Conservation (phyloP, 2,329 filamentous ascomycete species). For the Tolypocladium pustulatum region DNA sequence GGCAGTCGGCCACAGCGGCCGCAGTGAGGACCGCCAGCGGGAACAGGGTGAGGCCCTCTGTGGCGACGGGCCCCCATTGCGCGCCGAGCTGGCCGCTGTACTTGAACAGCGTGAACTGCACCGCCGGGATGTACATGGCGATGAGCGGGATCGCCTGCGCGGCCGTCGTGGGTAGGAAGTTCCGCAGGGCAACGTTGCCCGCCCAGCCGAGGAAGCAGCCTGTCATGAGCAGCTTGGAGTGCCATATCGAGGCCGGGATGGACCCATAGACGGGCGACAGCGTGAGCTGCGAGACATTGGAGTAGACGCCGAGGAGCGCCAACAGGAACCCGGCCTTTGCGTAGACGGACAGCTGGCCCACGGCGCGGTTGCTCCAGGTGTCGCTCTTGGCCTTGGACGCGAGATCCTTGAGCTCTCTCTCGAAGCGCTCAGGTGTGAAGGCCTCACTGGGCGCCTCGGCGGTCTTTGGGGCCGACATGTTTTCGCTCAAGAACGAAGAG, state of each 20-base stretch:
- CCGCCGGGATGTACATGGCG: conserved; percentile 62
- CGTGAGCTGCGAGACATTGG: conserved; percentile 62
- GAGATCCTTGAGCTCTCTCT: conserved; percentile 41
- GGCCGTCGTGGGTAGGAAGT: conserved; percentile 36
- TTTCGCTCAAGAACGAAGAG: background rate
- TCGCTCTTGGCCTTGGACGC: conserved; percentile 29
- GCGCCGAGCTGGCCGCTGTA: conserved; percentile 58
- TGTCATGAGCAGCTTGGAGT: conserved; percentile 54
- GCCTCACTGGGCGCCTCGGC: conserved; percentile 12
- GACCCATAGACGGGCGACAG: conserved; percentile 84
- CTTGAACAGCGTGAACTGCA: conserved; percentile 62
- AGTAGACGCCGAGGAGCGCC: conserved; percentile 42
- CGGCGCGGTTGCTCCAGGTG: conserved; percentile 19
- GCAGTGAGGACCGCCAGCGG: conserved; percentile 56
- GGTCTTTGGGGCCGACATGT: background rate
- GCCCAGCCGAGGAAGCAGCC: conserved; percentile 65
- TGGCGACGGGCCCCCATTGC: conserved; percentile 62
- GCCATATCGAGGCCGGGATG: conserved; percentile 65
- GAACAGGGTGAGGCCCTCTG: conserved; percentile 63
- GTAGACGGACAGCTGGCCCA: conserved; percentile 29
- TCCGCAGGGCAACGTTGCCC: conserved; percentile 44
- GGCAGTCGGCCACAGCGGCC: conserved; percentile 50
- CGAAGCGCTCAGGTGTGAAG: conserved; percentile 41
- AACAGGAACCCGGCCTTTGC: conserved; percentile 18
- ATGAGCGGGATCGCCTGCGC: conserved; percentile 56